Evolutionary conservation across 306 rosid species (phyloP).

Genomic region (Gleditsia sinensis): DNA sequence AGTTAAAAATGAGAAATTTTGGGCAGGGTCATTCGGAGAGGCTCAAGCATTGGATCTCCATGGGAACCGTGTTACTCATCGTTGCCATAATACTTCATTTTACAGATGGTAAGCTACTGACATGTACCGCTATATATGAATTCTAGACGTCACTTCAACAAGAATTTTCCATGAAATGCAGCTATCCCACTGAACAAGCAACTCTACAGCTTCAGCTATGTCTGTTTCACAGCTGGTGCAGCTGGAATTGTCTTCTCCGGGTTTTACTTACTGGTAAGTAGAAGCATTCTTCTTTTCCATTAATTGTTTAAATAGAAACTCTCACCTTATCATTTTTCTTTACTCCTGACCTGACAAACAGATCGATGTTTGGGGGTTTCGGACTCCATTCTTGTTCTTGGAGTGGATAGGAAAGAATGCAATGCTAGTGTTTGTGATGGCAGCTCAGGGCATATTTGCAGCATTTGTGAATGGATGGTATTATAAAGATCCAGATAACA

Average conservation of each 20-base stretch:
- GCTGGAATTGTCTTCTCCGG: slow-evolving; percentile 85
- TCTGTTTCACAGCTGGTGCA: slow-evolving; percentile 86
- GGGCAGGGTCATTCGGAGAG: slow-evolving; percentile 72
- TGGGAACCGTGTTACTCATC: slow-evolving; percentile 61
- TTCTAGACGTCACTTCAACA: neutral
- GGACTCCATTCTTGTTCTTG: slow-evolving; percentile 72
- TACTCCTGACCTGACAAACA: slow-evolving; percentile 30
- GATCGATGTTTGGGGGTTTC: slow-evolving; percentile 82
- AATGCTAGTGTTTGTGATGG: slow-evolving; percentile 88
- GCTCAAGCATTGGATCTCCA: slow-evolving; percentile 82
- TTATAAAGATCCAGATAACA: slow-evolving; percentile 47
- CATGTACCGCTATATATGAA: neutral
- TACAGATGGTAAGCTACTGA: slow-evolving; percentile 58
- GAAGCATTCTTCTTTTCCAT: neutral
- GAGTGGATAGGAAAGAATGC: slow-evolving; percentile 98
- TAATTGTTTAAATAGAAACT: neutral
- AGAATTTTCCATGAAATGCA: slow-evolving; percentile 35
- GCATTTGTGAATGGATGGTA: slow-evolving; percentile 92
- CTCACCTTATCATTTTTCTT: neutral
- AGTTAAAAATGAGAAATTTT: neutral
- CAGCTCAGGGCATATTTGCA: slow-evolving; percentile 86
- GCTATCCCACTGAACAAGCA: slow-evolving; percentile 92
- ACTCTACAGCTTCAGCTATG: slow-evolving; percentile 86
- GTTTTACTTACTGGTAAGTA: slow-evolving; percentile 65
- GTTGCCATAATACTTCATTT: slow-evolving; percentile 80